Evolutionary conservation across 2,329 filamentous ascomycete species (phyloP), one percentile per base, ranked within the genome.

Genomic region (Monilinia fructicola): DNA sequence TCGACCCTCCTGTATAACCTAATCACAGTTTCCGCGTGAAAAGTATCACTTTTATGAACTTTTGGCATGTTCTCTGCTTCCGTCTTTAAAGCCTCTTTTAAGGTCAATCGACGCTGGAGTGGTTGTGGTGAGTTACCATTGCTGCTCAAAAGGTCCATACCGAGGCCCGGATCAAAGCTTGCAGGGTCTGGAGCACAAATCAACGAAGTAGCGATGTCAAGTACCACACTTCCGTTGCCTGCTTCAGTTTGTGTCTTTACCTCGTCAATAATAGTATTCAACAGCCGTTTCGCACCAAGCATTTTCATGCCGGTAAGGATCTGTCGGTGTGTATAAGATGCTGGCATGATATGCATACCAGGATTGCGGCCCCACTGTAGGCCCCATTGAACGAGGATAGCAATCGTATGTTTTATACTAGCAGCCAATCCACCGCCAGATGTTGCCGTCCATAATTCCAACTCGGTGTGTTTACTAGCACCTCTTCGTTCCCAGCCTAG

Each of bases 281-380:
- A 77, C 0, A 91, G 78, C 5, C 82, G 80, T 67, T 81, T 84
- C 0, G 88, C 84, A 0, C 90, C 90, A 0, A 90, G 78, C 42
- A 90, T 79, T 65, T 84, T 83, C 46, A 86, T 77, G 0, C 84
- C 86, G 0, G 84, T 82, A 11, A 91, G 82, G 3, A 92, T 79
- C 70, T 90, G 88, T 5, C 88, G 86, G 74, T 93, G 90, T 0
- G 89, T 91, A 75, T 93, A 94, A 14, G 84, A 82, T 0, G 90
- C 82, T 1, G 85, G 85, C 79, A 84, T 84, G 42, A 79, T 79
- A 67, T 83, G 85, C 46, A 83, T 77, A 5, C 79, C 79, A 0
- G 85, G 82, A 61, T 87, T 82, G 26, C 58, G 44, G 7, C 28
- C 28, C 46, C 58, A 61, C 38, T 61, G 58, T 50, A 86, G 78